Evolutionary conservation across 2,329 filamentous ascomycete genomes (phyloP).

Genomic region (Spiromastix sp.): DNA sequence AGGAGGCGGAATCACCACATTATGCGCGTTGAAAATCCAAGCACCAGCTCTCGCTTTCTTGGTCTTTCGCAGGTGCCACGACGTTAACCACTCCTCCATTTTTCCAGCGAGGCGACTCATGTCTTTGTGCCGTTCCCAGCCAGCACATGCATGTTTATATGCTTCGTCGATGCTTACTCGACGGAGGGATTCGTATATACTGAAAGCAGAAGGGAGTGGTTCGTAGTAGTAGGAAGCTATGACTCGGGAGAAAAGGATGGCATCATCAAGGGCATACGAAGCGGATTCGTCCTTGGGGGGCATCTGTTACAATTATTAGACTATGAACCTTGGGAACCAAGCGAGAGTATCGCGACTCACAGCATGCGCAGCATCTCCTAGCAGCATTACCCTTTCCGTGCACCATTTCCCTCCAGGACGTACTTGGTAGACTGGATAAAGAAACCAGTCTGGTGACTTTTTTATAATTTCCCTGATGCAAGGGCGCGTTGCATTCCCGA

Average conservation of each 20-base stretch:
- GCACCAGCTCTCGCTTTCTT: conserved; percentile 19
- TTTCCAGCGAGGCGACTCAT: conserved; percentile 25
- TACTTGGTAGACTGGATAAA: conserved; percentile 37
- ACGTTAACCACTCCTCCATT: conserved; percentile 30
- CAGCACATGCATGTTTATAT: conserved; percentile 28
- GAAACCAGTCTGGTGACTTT: conserved; percentile 27
- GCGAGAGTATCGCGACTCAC: conserved; percentile 19
- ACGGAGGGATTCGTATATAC: conserved; percentile 29
- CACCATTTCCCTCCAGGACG: conserved; percentile 29
- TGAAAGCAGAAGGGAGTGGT: conserved; percentile 23
- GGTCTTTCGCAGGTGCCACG: conserved; percentile 22
- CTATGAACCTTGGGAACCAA: background rate
- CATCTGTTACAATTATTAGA: conserved; percentile 27
- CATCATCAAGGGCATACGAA: conserved; percentile 35
- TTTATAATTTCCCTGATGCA: conserved; percentile 28
- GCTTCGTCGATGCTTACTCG: conserved; percentile 28
- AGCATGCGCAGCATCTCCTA: conserved; percentile 39
- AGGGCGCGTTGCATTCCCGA: conserved; percentile 24
- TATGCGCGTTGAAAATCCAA: conserved; percentile 28
- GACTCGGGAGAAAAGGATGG: conserved; percentile 32
- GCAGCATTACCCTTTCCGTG: conserved; percentile 29
- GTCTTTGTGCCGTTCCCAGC: conserved; percentile 32
- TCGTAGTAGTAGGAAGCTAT: conserved; percentile 24
- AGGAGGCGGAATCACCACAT: conserved; percentile 20
- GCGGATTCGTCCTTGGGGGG: conserved; percentile 37